Evolutionary conservation across 2,329 filamentous ascomycete genomes (phyloP).

Genomic region (Endothia cerciana): DNA sequence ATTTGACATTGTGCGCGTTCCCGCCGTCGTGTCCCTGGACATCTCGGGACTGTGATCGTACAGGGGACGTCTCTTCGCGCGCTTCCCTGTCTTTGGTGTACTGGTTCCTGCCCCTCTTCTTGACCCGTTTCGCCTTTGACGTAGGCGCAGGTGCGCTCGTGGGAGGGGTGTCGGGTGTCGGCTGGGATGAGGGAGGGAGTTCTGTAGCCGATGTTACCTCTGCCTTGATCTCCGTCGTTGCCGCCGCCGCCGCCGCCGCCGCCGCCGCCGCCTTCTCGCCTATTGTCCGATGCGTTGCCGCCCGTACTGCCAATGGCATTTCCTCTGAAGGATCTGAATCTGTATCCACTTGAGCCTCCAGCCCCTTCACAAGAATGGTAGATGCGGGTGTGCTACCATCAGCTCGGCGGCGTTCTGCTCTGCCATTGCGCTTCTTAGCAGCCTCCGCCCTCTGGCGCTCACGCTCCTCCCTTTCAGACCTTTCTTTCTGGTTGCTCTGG

Average conservation of each 20-base stretch:
- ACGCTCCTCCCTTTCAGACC: slow-evolving; percentile 71
- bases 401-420: slow-evolving; percentile 77
- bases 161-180: slow-evolving; percentile 53
- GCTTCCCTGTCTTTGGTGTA: slow-evolving; percentile 76
- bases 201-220: slow-evolving; percentile 38
- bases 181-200: slow-evolving; percentile 50
- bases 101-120: slow-evolving; percentile 77
- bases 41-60: slow-evolving; percentile 56
- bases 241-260: slow-evolving; percentile 26
- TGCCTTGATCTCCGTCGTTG: slow-evolving; percentile 25
- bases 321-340: slow-evolving; percentile 78
- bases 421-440: slow-evolving; percentile 78
- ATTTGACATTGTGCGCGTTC: slow-evolving; percentile 37
- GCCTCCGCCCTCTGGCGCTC: slow-evolving; percentile 76
- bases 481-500: slow-evolving; percentile 55
- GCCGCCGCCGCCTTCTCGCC: slow-evolving; percentile 25
- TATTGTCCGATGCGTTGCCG: slow-evolving; percentile 38
- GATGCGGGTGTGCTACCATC: slow-evolving; percentile 64
- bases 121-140: slow-evolving; percentile 68
- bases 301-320: slow-evolving; percentile 53
- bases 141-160: slow-evolving; percentile 45
- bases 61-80: slow-evolving; percentile 60
- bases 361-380: slow-evolving; percentile 35
- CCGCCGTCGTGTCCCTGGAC: slow-evolving; percentile 54
- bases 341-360: slow-evolving; percentile 46